Evolutionary conservation across 2,329 filamentous ascomycete genomes (phyloP), one percentile per base, ranked within the genome.

Genomic region (Cryphonectria naterciae): DNA sequence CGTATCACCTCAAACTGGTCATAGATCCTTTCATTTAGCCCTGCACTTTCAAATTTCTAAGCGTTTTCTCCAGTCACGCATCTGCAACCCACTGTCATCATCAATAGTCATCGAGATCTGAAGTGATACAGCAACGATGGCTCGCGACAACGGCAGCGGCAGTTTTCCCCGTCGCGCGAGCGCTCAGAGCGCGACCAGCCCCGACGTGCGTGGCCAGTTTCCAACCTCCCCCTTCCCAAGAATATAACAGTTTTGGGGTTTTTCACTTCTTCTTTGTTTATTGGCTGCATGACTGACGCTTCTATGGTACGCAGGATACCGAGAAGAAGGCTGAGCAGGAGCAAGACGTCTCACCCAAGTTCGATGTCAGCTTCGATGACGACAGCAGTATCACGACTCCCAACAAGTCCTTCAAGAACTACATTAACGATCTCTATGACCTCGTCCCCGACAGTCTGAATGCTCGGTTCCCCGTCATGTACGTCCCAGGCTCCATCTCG

Each of bases 61-160:
- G 32, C 11, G 17, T 49, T 11, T 61, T 11, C 1, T 39, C 7
- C 13, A 32, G 32, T 61, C 32, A 22, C 32, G 15, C 4, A 22
- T 10, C 32, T 61, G 32, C 58, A 25, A n/a, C 46, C 7, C 17
- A 2, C 8, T n/a, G 22, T 61, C 58, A n/a, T 37, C 22, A 15
- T 22, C 10, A 22, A 39, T 25, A 10, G 8, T n/a, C 10, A 39
- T n/a, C 46, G 22, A 61, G 0, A 32, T 13, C 39, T 11, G 5
- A 61, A 13, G 22, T 10, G 35, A 61, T 13, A 61, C 58, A 61
- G 35, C 58, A 39, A 61, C 35, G n/a, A 69, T 69, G 67, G 67
- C 67, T 35, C 67, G 67, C 61, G 67, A 69, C 67, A 69, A 69
- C 37, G 67, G 67, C 61, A 58, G 22, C 19, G 49, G 61, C 22